Base-by-base conservation (phyloP, 352 stramenopile genomes). In the Pythium folliculosum region DNA sequence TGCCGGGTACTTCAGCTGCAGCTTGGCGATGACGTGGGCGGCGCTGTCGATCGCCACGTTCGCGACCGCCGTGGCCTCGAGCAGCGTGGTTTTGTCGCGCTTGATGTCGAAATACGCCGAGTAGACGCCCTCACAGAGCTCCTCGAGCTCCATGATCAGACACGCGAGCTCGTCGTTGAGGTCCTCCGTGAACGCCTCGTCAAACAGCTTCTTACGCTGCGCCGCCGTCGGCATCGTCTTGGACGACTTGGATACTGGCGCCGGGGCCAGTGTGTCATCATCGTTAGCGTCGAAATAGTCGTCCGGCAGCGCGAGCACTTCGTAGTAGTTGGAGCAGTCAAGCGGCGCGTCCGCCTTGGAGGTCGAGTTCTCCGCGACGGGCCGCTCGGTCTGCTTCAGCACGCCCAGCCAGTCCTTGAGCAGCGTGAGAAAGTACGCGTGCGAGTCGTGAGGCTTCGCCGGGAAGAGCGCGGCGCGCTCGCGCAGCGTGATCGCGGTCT, bases 1-100 rank as follows among this genome's bases (percentile, higher is more conserved):
- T 13, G 40, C 40, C 14, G 40, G 40, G 40, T 47, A 47, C 40
- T 47, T 16, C 6, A 47, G 40, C 40, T 47, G 40, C 3, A 67
- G 30, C 16, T 55, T 19, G 12, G 64, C 63, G 5, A 70, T 71
- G 5, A 77, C 56, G 1, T 62, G 51, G 2, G 22, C 60, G 0
- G 65, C 76, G 35, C 49, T 51, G 21, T 73, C 54, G 27, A 78
- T 80, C 2, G 76, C 73, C n/a, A 75, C n/a, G 16, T 80, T 73
- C 0, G 71, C 72, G n/a, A 78, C 65, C 0, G 71, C 63, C 0
- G 73, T 72, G 10, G 76, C 65, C 22, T 82, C 72, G 25, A 82
- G 35, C 53, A 82, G 63, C 21, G 72, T 77, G 13, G 67, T 72
- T 27, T 66, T 13, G 37, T 78, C 53, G 16, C 59, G 60, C 43